Evolutionary conservation across 1,284 basidiomycete species (phyloP), one percentile per base, ranked within the genome.

Genomic region (Ustilago curta): DNA sequence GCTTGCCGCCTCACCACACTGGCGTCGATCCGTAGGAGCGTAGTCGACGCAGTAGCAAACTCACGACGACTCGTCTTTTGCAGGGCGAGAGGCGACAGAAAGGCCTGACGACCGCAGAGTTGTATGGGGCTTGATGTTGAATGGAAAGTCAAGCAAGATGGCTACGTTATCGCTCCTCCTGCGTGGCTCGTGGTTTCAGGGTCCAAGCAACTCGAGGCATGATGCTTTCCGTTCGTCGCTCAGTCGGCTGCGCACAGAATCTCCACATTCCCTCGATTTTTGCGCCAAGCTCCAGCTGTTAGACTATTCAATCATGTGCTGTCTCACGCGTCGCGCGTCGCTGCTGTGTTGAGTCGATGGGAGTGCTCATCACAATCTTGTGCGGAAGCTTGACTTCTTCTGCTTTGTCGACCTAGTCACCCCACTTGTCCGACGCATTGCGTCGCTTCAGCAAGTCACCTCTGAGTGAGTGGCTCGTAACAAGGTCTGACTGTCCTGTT

Each of bases 151-250:
- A 45, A 45, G 14, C 12, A 9, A 8, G 39, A 4, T 32, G 9
- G 52, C 37, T n/a, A n/a, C n/a, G n/a, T n/a, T 52, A 37, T 42
- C 37, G 35, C 35, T 27, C 19, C 5, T 31, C 39, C 39, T 12
- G 52, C 39, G 19, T n/a, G 42, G 31, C 12, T 32, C 32, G 45
- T 12, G 12, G 53, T 64, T 64, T 64, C 61, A 70, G 61, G 68
- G 61, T 70, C 61, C 68, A 70, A 39, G 45, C 54, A 16, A 45
- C 48, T 14, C 19, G 21, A 11, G 14, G 32, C 32, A 49, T n/a
- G 42, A 12, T 29, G 8, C 44, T 40, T 56, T 59, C n/a, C n/a
- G 9, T 56, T n/a, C 39, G 42, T 55, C 55, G 51, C 44, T 55
- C 58, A 68, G 3, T 25, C 7, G 44, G 16, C 16, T 47, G 27